Evolutionary conservation across 441 rosid genomes (phyloP), one percentile per base, ranked within the genome.

Genomic region (Erodium trifolium): DNA sequence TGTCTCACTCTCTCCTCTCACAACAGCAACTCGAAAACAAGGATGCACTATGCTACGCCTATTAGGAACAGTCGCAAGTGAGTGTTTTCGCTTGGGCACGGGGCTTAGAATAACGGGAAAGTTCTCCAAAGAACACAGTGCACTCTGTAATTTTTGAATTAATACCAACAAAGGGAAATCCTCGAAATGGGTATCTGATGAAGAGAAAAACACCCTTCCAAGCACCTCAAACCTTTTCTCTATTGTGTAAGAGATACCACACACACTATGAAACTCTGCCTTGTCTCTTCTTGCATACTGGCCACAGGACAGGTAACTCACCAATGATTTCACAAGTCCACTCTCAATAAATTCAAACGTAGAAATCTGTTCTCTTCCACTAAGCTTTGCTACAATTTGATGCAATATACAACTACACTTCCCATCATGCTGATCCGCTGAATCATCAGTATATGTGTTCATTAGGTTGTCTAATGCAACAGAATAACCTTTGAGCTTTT

Each of bases 341-440:
- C 99, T 92, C 82, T 88, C 96, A 67, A 88, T 83, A 71, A 95
- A 87, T 80, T 92, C 99, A 82, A 95, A 95, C 63, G 90, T 90
- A 73, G 99, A 95, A 75, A 95, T 87, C 67, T 87, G 85, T 76
- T 92, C 99, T 76, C 76, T 79, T 74, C 98, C 96, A 74, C 79
- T 79, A 77, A 95, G 88, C 77, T 81, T 86, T 72, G 67, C 86
- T 79, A 86, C 75, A 39, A 89, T 78, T 67, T 86, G 86, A 76
- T 76, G 77, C 79, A 92, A 84, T 64, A 86, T 62, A 66, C 65
- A 67, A 70, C 79, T 69, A 70, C 83, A 85, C 62, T 80, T 83
- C 68, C 85, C 93, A 63, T 82, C 88, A 67, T 83, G 79, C 68
- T 31, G 34, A 31, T 76, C 83, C 59, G 23, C 71, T 76, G 67